Base-by-base conservation (phyloP, 2,329 filamentous ascomycete species). In the Catunica adiposa region DNA sequence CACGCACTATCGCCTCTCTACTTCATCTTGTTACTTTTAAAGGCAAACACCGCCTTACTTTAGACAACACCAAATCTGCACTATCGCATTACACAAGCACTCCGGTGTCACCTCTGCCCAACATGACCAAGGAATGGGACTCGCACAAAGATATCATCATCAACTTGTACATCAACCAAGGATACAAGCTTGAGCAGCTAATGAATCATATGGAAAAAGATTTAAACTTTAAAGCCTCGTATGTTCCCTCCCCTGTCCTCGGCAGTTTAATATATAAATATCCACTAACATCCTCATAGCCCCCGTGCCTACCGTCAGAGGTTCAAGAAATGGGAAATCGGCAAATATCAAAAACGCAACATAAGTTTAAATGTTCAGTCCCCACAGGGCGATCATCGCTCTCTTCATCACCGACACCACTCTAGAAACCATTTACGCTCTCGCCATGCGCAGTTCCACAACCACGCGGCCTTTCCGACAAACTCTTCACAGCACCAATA, bases 271-370 rank as follows among this genome's bases (percentile, higher is more conserved):
- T 23, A 15, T 14, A 8, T 11, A 31, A 14, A 31, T 22, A 26
- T n/a, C n/a, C 17, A 48, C 17, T 29, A 29, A 31, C 5, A 51
- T 15, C 8, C 17, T 22, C 2, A 7, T 25, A 67, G 66, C 15
- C 67, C 66, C n/a, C 70, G 74, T 53, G 72, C 73, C 2, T 77
- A 75, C 60, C 66, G 73, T 20, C 71, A 72, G n/a, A 67, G 71
- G 38, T 68, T 77, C 59, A 67, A 71, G 23, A 66, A 63, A 57
- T 76, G 74, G 74, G 61, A 65, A 3, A 60, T 74, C 44, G 63
- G 64, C 61, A 77, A 77, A 62, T 76, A 77, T 62, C 73, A 65
- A 59, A 65, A 64, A 52, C 64, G 64, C 8, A 17, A 22, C 20
- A 22, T 26, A 26, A 29, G 11, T 34, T 34, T 34, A 34, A 34